These are phyloP conservation scores for Xylariaceae sp. DNA, from an alignment of 2,329 filamentous ascomycete species.

Conservation along the genomic window DNA sequence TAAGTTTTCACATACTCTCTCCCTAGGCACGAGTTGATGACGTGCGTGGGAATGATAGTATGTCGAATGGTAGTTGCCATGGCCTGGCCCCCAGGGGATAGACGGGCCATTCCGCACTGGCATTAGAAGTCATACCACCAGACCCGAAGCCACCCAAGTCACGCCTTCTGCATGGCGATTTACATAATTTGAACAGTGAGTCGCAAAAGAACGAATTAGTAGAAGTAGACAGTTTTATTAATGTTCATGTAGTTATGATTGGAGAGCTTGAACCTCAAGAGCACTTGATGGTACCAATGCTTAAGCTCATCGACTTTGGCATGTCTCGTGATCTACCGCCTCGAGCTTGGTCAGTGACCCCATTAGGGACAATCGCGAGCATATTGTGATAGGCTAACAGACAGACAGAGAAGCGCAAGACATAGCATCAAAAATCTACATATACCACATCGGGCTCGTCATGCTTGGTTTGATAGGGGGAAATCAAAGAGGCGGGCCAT, in stretches of 20 bases:
- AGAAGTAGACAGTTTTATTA: not conserved
- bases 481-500: conserved; percentile 1
- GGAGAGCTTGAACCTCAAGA: conserved; percentile 14
- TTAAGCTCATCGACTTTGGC: conserved; percentile 24
- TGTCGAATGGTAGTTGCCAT: conserved; percentile 20
- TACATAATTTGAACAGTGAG: conserved; percentile 20
- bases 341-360: too few relatives aligned
- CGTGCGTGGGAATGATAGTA: conserved; percentile 10
- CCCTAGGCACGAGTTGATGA: not conserved
- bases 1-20: conserved; percentile 3
- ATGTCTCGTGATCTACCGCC: conserved; percentile 6
- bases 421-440: conserved; percentile 11
- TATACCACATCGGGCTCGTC: conserved; percentile 11
- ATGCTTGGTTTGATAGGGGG: conserved; percentile 21
- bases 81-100: conserved; percentile 16
- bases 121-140: conserved; percentile 12
- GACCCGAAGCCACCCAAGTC: conserved; percentile 13
- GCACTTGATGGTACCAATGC: conserved; percentile 13
- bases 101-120: not conserved
- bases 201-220: not conserved
- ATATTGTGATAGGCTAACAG: conserved; percentile 8
- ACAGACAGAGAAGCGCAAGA: conserved; percentile 3
- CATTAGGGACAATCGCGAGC: too few relatives aligned
- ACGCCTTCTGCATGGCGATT: conserved; percentile 17
- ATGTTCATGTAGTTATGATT: conserved; percentile 19